Percentiles rank a stretch among this genome's conserved stretches.
Conservation (phyloP, 192 early-diverging fungal genomes). For the Coemansia sp. region DNA sequence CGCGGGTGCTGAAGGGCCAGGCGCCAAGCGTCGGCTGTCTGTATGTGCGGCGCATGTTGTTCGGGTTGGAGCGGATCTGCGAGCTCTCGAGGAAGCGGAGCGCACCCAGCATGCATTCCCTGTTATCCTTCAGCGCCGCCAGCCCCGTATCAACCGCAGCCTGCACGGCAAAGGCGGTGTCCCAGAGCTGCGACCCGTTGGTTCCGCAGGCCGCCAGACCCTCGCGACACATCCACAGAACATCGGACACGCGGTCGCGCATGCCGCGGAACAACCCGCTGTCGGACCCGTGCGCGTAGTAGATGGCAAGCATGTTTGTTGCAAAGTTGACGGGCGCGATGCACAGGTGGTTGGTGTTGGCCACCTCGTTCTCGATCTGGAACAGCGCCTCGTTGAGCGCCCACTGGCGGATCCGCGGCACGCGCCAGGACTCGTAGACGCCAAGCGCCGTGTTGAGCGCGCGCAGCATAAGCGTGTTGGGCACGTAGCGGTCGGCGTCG, state of each 20-base stretch:
- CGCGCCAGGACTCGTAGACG: slow-evolving; percentile 73
- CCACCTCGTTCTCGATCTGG: slow-evolving; percentile 86
- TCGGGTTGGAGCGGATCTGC: slow-evolving; percentile 79
- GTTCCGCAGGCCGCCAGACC: slow-evolving; percentile 97
- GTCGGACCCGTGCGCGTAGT: slow-evolving; percentile 82
- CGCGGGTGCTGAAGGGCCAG: slow-evolving; percentile 94
- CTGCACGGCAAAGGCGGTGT: slow-evolving; percentile 85
- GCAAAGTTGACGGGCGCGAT: slow-evolving; percentile 95
- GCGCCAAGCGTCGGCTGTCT: slow-evolving; percentile 87
- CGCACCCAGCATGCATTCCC: slow-evolving; percentile 63
- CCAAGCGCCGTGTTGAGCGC: slow-evolving; percentile 69
- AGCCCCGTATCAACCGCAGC: slow-evolving; percentile 80
- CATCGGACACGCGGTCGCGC: slow-evolving; percentile 72
- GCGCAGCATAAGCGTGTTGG: slow-evolving; percentile 76
- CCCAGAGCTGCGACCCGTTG: slow-evolving; percentile 97
- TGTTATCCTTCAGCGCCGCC: slow-evolving; percentile 69
- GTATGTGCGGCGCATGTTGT: slow-evolving; percentile 67
- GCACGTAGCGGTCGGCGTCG: slow-evolving; percentile 79
- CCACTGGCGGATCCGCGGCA: slow-evolving; percentile 57
- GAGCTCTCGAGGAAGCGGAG: slow-evolving; percentile 83
- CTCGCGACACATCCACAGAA: slow-evolving; percentile 87
- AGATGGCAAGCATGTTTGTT: slow-evolving; percentile 88
- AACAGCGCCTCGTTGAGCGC: slow-evolving; percentile 75
- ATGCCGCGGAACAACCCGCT: slow-evolving; percentile 77
- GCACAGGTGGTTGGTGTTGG: slow-evolving; percentile 85